Evolutionary conservation across 768 basidiomycete genomes (phyloP), one percentile per base, ranked within the genome.

Genomic region (Amanita polypyramis): DNA sequence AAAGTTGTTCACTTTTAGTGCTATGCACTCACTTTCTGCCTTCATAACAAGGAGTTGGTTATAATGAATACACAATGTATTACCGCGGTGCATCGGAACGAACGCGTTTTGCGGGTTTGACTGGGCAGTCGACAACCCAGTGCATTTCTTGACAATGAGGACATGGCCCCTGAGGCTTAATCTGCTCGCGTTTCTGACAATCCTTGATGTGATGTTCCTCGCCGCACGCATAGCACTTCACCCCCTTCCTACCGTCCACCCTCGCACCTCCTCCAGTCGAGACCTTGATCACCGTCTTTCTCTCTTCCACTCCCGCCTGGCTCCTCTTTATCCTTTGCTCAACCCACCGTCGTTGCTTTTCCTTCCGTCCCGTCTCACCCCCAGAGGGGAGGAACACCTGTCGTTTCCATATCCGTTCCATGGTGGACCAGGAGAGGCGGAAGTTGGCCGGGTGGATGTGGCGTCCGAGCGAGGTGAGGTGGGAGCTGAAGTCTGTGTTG

Each of bases 381-480:
- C 27, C 32, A 9, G 49, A n/a, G n/a, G n/a, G 43, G 12, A 50
- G 41, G 8, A 50, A 23, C 5, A 49, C 12, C 32, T 49, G 47
- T 20, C 43, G 12, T 25, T 50, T 43, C 42, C 43, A 45, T 36
- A 44, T 43, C 2, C 43, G 37, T 21, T 45, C 49, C 49, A 50
- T 50, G 8, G 20, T 44, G n/a, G 17, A 21, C 42, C 49, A 50
- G 4, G 49, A 39, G 2, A 50, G 43, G 14, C 49, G 41, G 25
- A 49, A 49, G 47, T 49, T 49, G 15, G 49, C 5, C 10, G 43
- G 42, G 36, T 50, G 43, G 20, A 50, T 29, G 40, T 43, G 41
- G 8, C 41, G 42, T 17, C 47, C 43, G 12, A 50, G 49, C 20
- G 21, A n/a, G 9, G 37, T 17, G 17, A 50, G 34, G 15, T 50